phyloP scores from a whole-genome alignment of 139 green algal genomes.

The Picochlorum sp. region DNA sequence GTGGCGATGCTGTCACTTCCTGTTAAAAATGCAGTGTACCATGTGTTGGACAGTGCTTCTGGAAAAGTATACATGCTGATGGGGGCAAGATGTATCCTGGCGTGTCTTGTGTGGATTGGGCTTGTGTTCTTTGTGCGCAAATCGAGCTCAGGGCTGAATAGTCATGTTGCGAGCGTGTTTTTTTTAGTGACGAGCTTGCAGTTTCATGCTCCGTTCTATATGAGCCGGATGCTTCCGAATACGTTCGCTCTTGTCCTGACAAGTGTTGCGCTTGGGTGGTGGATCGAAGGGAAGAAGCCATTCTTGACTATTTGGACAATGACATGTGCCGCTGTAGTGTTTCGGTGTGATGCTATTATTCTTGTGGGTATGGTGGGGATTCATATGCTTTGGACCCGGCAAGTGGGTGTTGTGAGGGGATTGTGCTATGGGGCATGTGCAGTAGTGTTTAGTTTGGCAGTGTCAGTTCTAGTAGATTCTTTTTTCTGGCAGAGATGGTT shows the following conservation, averaged over 20 bases:
- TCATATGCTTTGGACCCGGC: slow-evolving; percentile 33
- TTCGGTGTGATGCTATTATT: slow-evolving; percentile 66
- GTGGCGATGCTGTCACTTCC: too few relatives aligned
- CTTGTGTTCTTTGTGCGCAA: not conserved
- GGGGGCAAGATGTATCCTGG: too few relatives aligned
- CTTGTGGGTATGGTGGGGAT: slow-evolving; percentile 50
- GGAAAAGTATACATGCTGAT: too few relatives aligned
- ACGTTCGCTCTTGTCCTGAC: slow-evolving; percentile 51
- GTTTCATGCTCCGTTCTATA: slow-evolving; percentile 82
- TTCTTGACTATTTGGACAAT: slow-evolving; percentile 20
- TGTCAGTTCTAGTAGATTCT: slow-evolving; percentile 54
- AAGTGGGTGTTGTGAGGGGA: slow-evolving; percentile 9
- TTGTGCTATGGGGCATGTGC: not conserved
- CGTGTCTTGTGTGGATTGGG: too few relatives aligned
- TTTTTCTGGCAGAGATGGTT: slow-evolving; percentile 54
- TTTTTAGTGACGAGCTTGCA: slow-evolving; percentile 38
- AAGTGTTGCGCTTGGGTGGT: slow-evolving; percentile 31
- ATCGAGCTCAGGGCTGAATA: slow-evolving; percentile 5
- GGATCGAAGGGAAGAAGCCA: slow-evolving; percentile 13
- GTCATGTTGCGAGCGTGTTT: slow-evolving; percentile 7
- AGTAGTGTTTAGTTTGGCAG: slow-evolving; percentile 10
- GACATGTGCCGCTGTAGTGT: slow-evolving; percentile 30
- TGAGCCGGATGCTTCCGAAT: slow-evolving; percentile 64
- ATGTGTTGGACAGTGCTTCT: too few relatives aligned
- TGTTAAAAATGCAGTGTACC: too few relatives aligned